Conservation (phyloP, 495 filamentous ascomycete species). For the Aspergillus heteromorphus region DNA sequence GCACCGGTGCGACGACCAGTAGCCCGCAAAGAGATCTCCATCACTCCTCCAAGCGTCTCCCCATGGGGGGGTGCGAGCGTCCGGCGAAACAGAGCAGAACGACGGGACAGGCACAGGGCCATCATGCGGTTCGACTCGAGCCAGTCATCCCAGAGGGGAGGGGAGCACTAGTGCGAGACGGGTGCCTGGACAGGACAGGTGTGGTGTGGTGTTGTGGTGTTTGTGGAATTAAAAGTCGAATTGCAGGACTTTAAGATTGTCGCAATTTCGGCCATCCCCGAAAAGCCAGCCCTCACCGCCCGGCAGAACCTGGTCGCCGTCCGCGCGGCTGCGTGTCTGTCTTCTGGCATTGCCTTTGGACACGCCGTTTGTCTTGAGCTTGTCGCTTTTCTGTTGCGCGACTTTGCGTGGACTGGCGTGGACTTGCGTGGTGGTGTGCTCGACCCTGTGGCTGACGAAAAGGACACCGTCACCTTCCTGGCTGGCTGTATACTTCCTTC, state of each 20-base stretch:
- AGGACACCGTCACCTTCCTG: constrained; percentile 5
- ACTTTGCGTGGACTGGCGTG: too few species aligned
- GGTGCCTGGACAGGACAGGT: background rate
- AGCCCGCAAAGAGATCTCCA: constrained; percentile 39
- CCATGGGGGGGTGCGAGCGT: constrained; percentile 24
- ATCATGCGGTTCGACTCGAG: constrained; percentile 34
- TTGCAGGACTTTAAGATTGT: background rate
- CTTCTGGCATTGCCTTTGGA: too few species aligned
- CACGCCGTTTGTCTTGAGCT: too few species aligned
- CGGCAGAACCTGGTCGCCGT: constrained; percentile 17
- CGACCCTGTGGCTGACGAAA: background rate
- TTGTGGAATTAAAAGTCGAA: too few species aligned
- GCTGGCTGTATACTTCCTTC: background rate
- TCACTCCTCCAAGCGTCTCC: constrained; percentile 26
- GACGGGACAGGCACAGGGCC: constrained; percentile 34
- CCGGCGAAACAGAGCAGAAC: constrained; percentile 25
- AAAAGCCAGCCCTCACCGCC: constrained; percentile 17
- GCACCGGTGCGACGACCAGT: constrained; percentile 28
- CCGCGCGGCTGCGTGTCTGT: too few species aligned
- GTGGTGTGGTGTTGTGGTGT: background rate
- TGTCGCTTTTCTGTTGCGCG: too few species aligned
- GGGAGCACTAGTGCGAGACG: background rate
- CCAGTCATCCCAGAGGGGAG: constrained; percentile 16
- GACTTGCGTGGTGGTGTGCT: too few species aligned
- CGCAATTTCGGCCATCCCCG: background rate